phyloP scores from a whole-genome alignment of 805 yeast genomes.

The Spathaspora arborariae region DNA sequence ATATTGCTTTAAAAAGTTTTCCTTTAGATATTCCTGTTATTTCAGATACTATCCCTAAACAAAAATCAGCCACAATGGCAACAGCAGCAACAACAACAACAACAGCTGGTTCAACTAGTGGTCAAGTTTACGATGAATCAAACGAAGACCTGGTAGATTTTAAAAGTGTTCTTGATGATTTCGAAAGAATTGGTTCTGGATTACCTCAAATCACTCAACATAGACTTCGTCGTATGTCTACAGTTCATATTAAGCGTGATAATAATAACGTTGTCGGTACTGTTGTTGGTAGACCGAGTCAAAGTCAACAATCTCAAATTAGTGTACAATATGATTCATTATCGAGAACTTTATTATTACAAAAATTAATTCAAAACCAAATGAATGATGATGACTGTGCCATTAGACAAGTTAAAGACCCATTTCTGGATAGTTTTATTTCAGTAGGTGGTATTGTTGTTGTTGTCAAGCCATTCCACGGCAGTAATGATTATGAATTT shows the following conservation, averaged over 20 bases:
- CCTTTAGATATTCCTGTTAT: slow-evolving; percentile 4
- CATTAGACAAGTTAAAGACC: slow-evolving; percentile 25
- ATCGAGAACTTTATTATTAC: slow-evolving; percentile 25
- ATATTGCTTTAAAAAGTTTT: slow-evolving; percentile 9
- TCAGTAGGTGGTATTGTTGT: slow-evolving; percentile 31
- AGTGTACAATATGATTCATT: slow-evolving; percentile 21
- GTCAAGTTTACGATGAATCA: background rate
- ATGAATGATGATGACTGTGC: slow-evolving; percentile 10
- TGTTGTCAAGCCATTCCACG: slow-evolving; percentile 25
- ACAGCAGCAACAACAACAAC: background rate
- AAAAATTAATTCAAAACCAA: slow-evolving; percentile 17
- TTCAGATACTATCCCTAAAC: background rate
- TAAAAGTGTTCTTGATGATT: slow-evolving; percentile 12
- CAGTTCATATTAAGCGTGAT: slow-evolving; percentile 3
- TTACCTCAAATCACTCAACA: background rate
- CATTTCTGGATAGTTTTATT: slow-evolving; percentile 21
- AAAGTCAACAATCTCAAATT: slow-evolving; percentile 11
- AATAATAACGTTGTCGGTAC: slow-evolving; percentile 8
- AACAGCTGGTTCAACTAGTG: background rate
- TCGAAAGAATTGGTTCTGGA: slow-evolving; percentile 9
- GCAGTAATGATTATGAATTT: slow-evolving; percentile 17
- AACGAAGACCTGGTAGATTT: slow-evolving; percentile 9
- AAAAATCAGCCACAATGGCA: background rate
- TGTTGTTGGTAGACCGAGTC: slow-evolving; percentile 13
- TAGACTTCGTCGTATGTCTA: slow-evolving; percentile 5